Evolutionary conservation across 768 basidiomycete genomes (phyloP).

Genomic region (Cystofilobasidium ferigula): DNA sequence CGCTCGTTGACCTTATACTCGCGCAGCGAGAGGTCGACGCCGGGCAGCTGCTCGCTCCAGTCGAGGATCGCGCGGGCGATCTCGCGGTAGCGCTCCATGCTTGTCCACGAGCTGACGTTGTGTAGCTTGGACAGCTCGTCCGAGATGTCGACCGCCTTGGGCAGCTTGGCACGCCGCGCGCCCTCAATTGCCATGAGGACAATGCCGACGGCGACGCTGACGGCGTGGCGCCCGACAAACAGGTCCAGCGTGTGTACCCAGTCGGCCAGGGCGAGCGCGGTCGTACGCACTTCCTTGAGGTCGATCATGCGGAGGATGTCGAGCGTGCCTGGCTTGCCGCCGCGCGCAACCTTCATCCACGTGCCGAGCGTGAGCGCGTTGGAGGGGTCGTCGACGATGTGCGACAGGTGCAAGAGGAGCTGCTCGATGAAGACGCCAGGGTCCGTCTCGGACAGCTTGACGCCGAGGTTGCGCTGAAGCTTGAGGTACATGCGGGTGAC

Average conservation of each 20-base stretch:
- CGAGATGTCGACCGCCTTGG: conserved; percentile 15
- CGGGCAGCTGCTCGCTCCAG: conserved; percentile 22
- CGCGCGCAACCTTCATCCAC: not conserved
- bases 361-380: not conserved
- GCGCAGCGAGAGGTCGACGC: conserved; percentile 10
- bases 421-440: conserved; percentile 13
- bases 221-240: conserved; percentile 19
- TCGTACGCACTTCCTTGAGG: conserved; percentile 1
- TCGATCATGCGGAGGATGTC: conserved; percentile 6
- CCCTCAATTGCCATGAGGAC: conserved; percentile 22
- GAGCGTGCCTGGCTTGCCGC: conserved; percentile 6
- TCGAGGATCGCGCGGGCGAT: conserved; percentile 13
- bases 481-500: conserved; percentile 21
- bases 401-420: conserved; percentile 17
- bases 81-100: conserved; percentile 25
- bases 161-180: conserved; percentile 2
- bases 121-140: conserved; percentile 11
- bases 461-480: not conserved
- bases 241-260: conserved; percentile 17
- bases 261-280: conserved; percentile 8
- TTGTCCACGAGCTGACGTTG: conserved; percentile 18
- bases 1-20: not conserved
- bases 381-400: conserved; percentile 11
- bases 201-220: conserved; percentile 20
- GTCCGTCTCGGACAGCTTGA: conserved; percentile 16